These are phyloP conservation scores for Colletotrichum lindemuthianum DNA, from an alignment of 2,329 filamentous ascomycete genomes.

Conservation along the genomic window DNA sequence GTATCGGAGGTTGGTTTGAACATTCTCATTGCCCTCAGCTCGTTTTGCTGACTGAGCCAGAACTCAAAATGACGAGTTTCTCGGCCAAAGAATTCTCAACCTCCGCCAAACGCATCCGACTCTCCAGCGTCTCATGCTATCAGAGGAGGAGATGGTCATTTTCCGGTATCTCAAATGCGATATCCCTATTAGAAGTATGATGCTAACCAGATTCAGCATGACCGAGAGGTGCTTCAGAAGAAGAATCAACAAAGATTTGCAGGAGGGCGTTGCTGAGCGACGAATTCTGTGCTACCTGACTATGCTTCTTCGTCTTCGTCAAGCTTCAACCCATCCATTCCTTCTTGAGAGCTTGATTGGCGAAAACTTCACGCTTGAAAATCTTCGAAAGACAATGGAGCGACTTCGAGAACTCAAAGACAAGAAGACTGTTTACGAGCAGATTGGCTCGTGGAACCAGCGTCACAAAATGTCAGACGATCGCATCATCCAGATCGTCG, in stretches of 20 bases:
- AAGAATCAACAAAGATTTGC: not conserved
- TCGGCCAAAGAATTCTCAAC: slow-evolving; percentile 40
- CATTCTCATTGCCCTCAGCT: no score
- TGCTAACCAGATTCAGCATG: not conserved
- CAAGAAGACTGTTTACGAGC: not conserved
- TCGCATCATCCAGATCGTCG: not conserved
- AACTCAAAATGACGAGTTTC: slow-evolving; percentile 42
- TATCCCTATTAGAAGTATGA: no score
- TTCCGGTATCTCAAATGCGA: slow-evolving; percentile 37
- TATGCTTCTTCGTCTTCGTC: slow-evolving; percentile 31
- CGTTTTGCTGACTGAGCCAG: slow-evolving; percentile 31
- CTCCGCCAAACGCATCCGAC: slow-evolving; percentile 36
- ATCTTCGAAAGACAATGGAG: not conserved
- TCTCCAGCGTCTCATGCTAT: slow-evolving; percentile 41
- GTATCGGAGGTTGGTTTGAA: slow-evolving; percentile 15
- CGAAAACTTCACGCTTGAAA: not conserved
- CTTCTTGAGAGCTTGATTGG: slow-evolving; percentile 40
- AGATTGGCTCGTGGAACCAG: slow-evolving; percentile 21
- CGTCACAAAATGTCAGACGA: not conserved
- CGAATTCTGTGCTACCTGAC: not conserved
- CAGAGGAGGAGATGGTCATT: slow-evolving; percentile 41
- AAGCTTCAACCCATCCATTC: slow-evolving; percentile 43
- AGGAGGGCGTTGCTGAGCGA: not conserved
- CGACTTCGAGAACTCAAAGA: not conserved
- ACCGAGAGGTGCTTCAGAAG: slow-evolving; percentile 13